Percentiles rank a stretch among this genome's conserved stretches.
These are phyloP conservation scores for Citrus sinensis DNA, from an alignment of 345 rosid genomes.

Conservation along the genomic window DVS_A1.0 CM039164.1:24982501-24983000, in stretches of 20 bases:
- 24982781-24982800: not conserved
- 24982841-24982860: slow-evolving; percentile 58
- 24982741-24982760: not conserved
- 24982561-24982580: not conserved
- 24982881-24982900: slow-evolving; percentile 16
- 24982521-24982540: slow-evolving; percentile 8
- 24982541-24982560: slow-evolving; percentile 10
- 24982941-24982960: slow-evolving; percentile 29
- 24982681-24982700: not conserved
- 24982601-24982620: not conserved
- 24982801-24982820: not conserved
- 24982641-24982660: not conserved
- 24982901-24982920: slow-evolving; percentile 1
- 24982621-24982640: not conserved
- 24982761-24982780: not conserved
- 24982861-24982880: slow-evolving; percentile 89
- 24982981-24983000: not conserved
- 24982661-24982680: not conserved
- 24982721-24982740: not conserved
- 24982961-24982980: slow-evolving; percentile 1
- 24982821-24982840: not conserved
- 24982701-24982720: not conserved
- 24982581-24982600: not conserved
- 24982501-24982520: slow-evolving; percentile 37
- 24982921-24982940: slow-evolving; percentile 36